These are phyloP conservation scores for Cardamine chenopodiifolia DNA, from an alignment of 345 rosid genomes.

Conservation along the genomic window DNA sequence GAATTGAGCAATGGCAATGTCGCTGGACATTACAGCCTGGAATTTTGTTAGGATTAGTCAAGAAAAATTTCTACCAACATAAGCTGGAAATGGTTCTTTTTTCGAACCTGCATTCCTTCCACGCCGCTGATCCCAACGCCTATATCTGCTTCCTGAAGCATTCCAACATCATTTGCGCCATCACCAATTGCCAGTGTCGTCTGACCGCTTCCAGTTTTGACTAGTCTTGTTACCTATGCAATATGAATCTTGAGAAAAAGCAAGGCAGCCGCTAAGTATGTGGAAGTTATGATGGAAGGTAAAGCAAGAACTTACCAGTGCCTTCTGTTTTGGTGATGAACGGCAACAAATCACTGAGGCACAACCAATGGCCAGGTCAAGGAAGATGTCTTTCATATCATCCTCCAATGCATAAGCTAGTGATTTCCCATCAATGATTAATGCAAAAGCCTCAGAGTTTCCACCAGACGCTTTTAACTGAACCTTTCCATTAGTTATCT, in stretches of 20 bases:
- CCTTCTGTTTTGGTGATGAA: slow-evolving; percentile 97
- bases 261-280: slow-evolving; percentile 22
- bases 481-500: slow-evolving; percentile 66
- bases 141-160: slow-evolving; percentile 99
- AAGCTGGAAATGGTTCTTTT: slow-evolving; percentile 21
- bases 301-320: slow-evolving; percentile 63
- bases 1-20: slow-evolving; percentile 91
- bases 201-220: slow-evolving; percentile 75
- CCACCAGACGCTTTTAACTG: slow-evolving; percentile 56
- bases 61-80: background rate
- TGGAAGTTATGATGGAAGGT: slow-evolving; percentile 21
- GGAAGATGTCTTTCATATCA: slow-evolving; percentile 63
- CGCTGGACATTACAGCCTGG: slow-evolving; percentile 99
- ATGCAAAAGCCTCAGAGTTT: slow-evolving; percentile 64
- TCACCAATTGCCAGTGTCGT: slow-evolving; percentile 94
- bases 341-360: slow-evolving; percentile 99
- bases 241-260: slow-evolving; percentile 24
- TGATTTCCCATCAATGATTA: slow-evolving; percentile 96
- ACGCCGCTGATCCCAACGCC: slow-evolving; percentile 97
- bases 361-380: slow-evolving; percentile 81
- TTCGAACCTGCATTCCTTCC: slow-evolving; percentile 96
- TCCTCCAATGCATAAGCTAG: slow-evolving; percentile 90
- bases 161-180: slow-evolving; percentile 99
- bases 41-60: slow-evolving; percentile 2
- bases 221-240: slow-evolving; percentile 85